Conservation (phyloP, 495 filamentous ascomycete genomes). For the Aspergillus hancockii region DNA sequence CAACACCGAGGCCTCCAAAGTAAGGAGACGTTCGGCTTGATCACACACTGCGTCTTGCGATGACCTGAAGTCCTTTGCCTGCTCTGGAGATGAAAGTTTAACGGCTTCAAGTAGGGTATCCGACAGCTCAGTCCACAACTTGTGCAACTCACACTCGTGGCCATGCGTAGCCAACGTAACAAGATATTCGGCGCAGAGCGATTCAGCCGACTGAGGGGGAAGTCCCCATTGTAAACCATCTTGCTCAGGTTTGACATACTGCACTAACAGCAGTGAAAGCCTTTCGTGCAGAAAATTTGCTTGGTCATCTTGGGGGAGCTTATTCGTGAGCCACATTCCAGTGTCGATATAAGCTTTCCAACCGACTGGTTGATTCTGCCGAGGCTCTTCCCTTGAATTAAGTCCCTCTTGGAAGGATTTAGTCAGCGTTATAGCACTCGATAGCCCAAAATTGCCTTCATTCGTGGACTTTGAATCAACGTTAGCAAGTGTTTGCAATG, state of each 20-base stretch:
- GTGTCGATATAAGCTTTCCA: conserved; percentile 73
- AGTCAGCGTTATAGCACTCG: conserved; percentile 48
- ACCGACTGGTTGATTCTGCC: conserved; percentile 61
- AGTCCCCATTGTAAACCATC: conserved; percentile 53
- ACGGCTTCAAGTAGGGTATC: conserved; percentile 60
- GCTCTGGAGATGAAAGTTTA: conserved; percentile 70
- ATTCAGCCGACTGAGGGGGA: conserved; percentile 35
- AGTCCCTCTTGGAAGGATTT: conserved; percentile 69
- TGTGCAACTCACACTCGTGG: conserved; percentile 35
- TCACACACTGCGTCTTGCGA: conserved; percentile 67
- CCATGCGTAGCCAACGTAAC: conserved; percentile 26
- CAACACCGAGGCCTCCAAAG: conserved; percentile 52
- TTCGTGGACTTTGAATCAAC: conserved; percentile 44
- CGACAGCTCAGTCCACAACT: conserved; percentile 56
- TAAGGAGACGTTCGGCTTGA: conserved; percentile 63
- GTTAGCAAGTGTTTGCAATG: conserved; percentile 50
- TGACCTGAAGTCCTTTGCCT: conserved; percentile 69
- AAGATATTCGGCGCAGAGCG: conserved; percentile 43
- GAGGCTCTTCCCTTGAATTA: conserved; percentile 69
- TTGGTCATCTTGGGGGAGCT: conserved; percentile 48
- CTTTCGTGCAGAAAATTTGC: conserved; percentile 46
- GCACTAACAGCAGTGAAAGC: conserved; percentile 57
- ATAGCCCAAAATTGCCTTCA: conserved; percentile 24
- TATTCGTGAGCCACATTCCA: conserved; percentile 47
- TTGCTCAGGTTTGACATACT: conserved; percentile 54